phyloP scores from a whole-genome alignment of 306 rosid species.

The Cucumis cinereus region DNA sequence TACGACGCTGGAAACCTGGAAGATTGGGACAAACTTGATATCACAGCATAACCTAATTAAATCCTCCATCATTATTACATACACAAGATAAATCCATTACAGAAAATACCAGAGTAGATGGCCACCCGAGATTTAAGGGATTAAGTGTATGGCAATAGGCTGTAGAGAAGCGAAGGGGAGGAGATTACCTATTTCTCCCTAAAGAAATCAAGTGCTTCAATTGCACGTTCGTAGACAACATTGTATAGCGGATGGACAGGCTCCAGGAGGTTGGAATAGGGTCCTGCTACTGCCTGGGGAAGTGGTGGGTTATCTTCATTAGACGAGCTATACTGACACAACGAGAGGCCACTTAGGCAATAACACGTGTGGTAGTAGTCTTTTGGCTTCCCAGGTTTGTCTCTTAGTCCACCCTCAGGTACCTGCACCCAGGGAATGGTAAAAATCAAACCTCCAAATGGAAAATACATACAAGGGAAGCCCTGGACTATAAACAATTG shows the following conservation, averaged over 20 bases:
- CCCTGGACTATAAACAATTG: neutral
- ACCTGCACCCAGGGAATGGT: slow-evolving; percentile 28
- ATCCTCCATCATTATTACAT: neutral
- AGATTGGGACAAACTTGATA: neutral
- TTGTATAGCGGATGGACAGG: slow-evolving; percentile 78
- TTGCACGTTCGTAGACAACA: slow-evolving; percentile 47
- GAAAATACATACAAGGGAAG: neutral
- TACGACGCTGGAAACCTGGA: too few species aligned
- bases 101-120: neutral
- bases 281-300: slow-evolving; percentile 45
- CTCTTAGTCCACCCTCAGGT: slow-evolving; percentile 65
- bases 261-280: slow-evolving; percentile 64
- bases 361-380: slow-evolving; percentile 90
- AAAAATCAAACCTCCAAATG: neutral
- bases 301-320: slow-evolving; percentile 44
- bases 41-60: neutral
- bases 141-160: neutral
- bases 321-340: slow-evolving; percentile 62
- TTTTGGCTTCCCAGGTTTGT: slow-evolving; percentile 67
- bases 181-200: slow-evolving; percentile 17
- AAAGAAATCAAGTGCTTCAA: slow-evolving; percentile 61
- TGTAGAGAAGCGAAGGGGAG: neutral
- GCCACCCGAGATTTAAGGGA: neutral
- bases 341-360: slow-evolving; percentile 81
- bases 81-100: neutral